phyloP scores from a whole-genome alignment of 139 green algal species.

The Coelastrella sp. region DNA sequence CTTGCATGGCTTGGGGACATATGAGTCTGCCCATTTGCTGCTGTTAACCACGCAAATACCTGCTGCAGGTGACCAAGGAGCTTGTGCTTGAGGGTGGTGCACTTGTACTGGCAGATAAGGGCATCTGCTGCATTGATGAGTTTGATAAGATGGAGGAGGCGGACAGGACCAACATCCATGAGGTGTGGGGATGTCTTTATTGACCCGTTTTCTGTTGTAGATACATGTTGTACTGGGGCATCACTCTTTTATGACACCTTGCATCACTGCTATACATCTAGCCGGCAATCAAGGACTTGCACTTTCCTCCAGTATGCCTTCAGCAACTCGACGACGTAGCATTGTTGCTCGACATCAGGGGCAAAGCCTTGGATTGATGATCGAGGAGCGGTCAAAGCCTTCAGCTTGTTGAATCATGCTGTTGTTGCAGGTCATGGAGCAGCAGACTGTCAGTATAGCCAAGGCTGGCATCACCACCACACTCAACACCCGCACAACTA shows the following conservation, averaged over 20 bases:
- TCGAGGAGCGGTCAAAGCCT: background rate
- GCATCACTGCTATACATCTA: no score
- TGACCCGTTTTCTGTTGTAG: no score
- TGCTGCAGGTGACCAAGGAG: constrained; percentile 67
- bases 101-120: constrained; percentile 97
- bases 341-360: no score
- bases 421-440: constrained; percentile 88
- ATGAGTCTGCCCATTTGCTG: no score
- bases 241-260: no score
- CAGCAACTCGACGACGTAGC: no score
- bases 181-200: no score
- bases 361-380: background rate
- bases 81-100: constrained; percentile 97
- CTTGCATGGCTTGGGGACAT: no score
- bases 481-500: constrained; percentile 97
- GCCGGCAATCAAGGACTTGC: no score
- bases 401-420: background rate
- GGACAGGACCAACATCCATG: constrained; percentile 98
- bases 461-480: constrained; percentile 99
- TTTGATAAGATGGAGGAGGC: constrained; percentile 99
- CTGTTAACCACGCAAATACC: no score
- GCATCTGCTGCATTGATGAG: constrained; percentile 99
- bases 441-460: constrained; percentile 99
- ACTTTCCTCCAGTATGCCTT: no score
- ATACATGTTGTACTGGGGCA: no score